phyloP scores from a whole-genome alignment of 2,329 filamentous ascomycete genomes.

The Ophiostoma perfectum region DNA sequence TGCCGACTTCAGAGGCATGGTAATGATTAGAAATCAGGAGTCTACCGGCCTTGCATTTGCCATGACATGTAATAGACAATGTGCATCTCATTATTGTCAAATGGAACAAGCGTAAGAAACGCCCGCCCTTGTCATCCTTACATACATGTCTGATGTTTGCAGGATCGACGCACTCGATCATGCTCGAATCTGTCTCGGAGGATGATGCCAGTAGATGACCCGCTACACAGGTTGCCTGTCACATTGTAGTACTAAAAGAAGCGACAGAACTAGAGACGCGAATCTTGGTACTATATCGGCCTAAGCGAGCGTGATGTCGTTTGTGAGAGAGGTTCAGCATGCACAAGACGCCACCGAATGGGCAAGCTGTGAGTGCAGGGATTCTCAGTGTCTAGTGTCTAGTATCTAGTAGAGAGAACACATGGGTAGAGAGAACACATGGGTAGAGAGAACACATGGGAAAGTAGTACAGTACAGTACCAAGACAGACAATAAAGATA shows the following conservation, averaged over 20 bases:
- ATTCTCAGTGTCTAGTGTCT: no score
- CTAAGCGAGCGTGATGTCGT: no score
- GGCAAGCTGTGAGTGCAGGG: no score
- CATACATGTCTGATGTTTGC: background rate
- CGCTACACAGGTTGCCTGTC: background rate
- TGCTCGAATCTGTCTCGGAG: background rate
- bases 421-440: background rate
- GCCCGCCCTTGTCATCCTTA: background rate
- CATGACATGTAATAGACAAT: background rate
- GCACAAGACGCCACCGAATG: constrained; percentile 6
- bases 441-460: background rate
- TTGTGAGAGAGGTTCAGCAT: background rate
- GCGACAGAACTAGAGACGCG: background rate
- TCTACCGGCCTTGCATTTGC: background rate
- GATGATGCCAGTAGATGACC: no score
- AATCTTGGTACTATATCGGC: background rate
- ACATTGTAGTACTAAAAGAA: background rate
- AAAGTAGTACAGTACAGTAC: background rate
- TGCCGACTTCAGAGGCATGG: background rate
- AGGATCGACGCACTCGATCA: background rate
- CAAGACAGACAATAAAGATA: background rate
- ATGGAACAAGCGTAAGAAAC: background rate
- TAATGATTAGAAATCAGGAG: background rate
- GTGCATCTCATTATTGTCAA: background rate
- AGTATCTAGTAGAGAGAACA: no score